Evolutionary conservation across 176 grass and related monocot species (phyloP), one percentile per base, ranked within the genome.

Genomic region (Pontederia crassipes): DNA sequence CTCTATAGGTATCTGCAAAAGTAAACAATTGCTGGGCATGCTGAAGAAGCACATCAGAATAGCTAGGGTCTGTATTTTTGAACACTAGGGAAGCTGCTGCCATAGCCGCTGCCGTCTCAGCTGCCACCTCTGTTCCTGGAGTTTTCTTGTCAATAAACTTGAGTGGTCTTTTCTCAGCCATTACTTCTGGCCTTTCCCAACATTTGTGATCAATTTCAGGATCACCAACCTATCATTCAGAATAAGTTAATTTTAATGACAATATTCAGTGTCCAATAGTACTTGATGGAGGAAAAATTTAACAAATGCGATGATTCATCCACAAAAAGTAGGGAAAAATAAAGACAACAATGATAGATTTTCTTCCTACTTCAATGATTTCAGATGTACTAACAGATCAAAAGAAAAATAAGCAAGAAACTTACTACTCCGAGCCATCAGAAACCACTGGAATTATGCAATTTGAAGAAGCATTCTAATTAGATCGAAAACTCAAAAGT

Each of bases 131-230:
- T 73, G 83, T 85, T 74, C 92, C 92, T 17, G 84, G 92, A 58
- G 78, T 68, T 53, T 80, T 91, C 17, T 81, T 46, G 76, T 88
- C 82, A 78, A 97, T 82, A 69, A 91, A 81, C 55, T 55, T 78
- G 29, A 97, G 83, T 0, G 92, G 92, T 18, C 92, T 91, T 73
- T 85, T 92, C 74, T 92, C 87, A 1, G 74, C 55, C 93, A 98
- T 98, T 61, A 79, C 78, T 80, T 98, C 93, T 5, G 93, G 87
- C 69, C 93, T 92, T 81, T 98, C 81, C 93, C 93, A 98, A 74
- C 93, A 98, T 71, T 81, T 86, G 55, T 98, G 93, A 54, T 98
- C 93, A 71, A 84, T 71, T 58, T 92, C 87, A 77, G 93, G 87
- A 78, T 98, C 87, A 12, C 93, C 93, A 52, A 98, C 93, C 93